Base-by-base conservation (phyloP, 2,329 filamentous ascomycete species). In the Penicillium hordei region DNA sequence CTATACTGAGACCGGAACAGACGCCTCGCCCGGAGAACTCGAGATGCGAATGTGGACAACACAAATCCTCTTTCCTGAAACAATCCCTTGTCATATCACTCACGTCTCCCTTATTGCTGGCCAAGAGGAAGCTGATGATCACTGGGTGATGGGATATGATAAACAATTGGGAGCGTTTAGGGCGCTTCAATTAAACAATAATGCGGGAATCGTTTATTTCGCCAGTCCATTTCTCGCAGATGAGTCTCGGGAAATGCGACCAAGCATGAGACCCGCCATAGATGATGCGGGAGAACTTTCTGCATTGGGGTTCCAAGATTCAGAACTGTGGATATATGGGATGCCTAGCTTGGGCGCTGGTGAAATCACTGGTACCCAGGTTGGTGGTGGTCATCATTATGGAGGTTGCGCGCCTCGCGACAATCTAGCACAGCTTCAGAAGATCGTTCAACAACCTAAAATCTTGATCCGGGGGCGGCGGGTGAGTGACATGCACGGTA, bases 41-140 rank as follows among this genome's bases (percentile, higher is more conserved):
- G 82, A 91, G 60, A 89, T 87, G 70, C 84, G 87, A 25, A 82
- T 93, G 68, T 94, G 90, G 90, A 93, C 90, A 7, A 91, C 89
- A 0, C 92, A 91, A 34, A 93, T 94, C 45, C 77, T 94, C 3
- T 93, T 93, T 56, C 90, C 90, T 4, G 90, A 92, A 65, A 88
- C 86, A n/a, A 91, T 87, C 49, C 88, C 90, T 63, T 92, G 39
- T 5, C 31, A 15, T 19, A 45, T 89, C 69, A 91, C 88, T 64
- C 89, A 93, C 73, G 89, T 89, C 21, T 86, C 89, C 1, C 73
- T 93, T 45, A 77, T 93, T 17, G 76, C 79, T 21, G 70, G 72
- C 34, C 76, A 76, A 55, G 72, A 73, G n/a, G 79, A 79, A 57
- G 71, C 72, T 38, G 89, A 91, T 71, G 86, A 88, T 27, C 83